These are phyloP conservation scores for Ogataea minuta DNA, from an alignment of 805 yeast species.

Conservation along the genomic window DNA sequence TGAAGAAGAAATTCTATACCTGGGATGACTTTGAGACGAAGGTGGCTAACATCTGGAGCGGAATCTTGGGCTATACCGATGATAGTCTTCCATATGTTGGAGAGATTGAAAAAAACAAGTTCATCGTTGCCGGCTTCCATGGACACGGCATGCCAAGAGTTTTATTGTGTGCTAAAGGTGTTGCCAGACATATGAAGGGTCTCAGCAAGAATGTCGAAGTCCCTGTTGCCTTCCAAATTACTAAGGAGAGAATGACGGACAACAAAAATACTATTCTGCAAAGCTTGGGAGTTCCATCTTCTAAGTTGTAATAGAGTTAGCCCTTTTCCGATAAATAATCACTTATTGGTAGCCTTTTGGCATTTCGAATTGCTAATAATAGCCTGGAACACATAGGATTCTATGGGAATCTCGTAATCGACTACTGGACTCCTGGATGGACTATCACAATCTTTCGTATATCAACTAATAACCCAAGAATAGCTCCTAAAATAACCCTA, in stretches of 20 bases:
- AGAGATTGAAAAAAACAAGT: constrained; percentile 34
- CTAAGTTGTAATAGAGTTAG: not conserved
- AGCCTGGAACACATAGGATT: too few species aligned
- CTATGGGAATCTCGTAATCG: too few species aligned
- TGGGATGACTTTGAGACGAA: constrained; percentile 32
- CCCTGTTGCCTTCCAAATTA: constrained; percentile 25
- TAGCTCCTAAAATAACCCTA: not conserved
- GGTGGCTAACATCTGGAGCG: constrained; percentile 39
- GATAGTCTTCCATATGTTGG: constrained; percentile 45
- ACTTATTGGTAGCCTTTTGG: too few species aligned
- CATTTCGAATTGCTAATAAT: too few species aligned
- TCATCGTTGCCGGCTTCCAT: constrained; percentile 44
- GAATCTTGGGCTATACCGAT: constrained; percentile 44
- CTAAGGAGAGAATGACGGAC: constrained; percentile 20
- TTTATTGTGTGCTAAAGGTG: constrained; percentile 38
- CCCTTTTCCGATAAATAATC: too few species aligned
- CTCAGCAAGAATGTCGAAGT: constrained; percentile 10
- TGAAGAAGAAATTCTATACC: constrained; percentile 33
- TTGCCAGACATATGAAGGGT: constrained; percentile 28
- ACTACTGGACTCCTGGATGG: too few species aligned
- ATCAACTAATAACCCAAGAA: too few species aligned
- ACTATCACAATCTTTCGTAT: too few species aligned
- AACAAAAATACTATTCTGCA: constrained; percentile 16
- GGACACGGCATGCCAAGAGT: constrained; percentile 55
- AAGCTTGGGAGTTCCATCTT: not conserved